Evolutionary conservation across 441 rosid species (phyloP).

Genomic region (Syzygium syzygioides): DNA sequence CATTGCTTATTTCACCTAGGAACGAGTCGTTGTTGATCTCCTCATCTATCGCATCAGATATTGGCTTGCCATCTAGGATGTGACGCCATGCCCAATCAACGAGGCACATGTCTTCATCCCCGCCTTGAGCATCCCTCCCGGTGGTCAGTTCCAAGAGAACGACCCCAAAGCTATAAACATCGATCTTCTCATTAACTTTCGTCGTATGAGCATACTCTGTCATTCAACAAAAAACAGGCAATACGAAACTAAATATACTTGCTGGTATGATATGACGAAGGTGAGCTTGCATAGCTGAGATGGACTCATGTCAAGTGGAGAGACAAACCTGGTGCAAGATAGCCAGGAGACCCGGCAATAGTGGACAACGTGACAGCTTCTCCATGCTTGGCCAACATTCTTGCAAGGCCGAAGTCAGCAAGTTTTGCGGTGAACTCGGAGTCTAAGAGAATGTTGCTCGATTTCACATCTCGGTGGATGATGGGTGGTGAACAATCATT

Average conservation of each 20-base stretch:
- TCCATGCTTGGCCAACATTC: slow-evolving; percentile 32
- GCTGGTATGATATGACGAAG: not conserved
- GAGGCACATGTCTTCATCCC: slow-evolving; percentile 33
- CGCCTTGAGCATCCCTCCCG: slow-evolving; percentile 37
- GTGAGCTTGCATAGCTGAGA: not conserved
- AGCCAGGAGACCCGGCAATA: slow-evolving; percentile 55
- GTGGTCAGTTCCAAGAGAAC: slow-evolving; percentile 58
- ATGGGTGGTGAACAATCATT: slow-evolving; percentile 48
- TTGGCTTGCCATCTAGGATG: slow-evolving; percentile 20
- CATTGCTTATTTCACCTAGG: slow-evolving; percentile 37
- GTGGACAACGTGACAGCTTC: slow-evolving; percentile 29
- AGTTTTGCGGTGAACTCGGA: slow-evolving; percentile 50
- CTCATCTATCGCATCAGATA: slow-evolving; percentile 35
- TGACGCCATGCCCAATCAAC: slow-evolving; percentile 51
- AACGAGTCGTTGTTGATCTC: slow-evolving; percentile 24
- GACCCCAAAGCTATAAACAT: slow-evolving; percentile 61
- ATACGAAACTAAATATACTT: not conserved
- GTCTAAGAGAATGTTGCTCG: slow-evolving; percentile 57
- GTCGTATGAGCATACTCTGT: slow-evolving; percentile 42
- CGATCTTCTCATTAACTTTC: slow-evolving; percentile 41
- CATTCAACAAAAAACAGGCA: not conserved
- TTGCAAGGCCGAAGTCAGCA: slow-evolving; percentile 61
- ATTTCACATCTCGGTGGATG: slow-evolving; percentile 52
- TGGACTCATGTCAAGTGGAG: not conserved
- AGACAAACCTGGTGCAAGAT: slow-evolving; percentile 52